Conservation (phyloP, 345 rosid genomes). For the Salix arbutifolia region DNA sequence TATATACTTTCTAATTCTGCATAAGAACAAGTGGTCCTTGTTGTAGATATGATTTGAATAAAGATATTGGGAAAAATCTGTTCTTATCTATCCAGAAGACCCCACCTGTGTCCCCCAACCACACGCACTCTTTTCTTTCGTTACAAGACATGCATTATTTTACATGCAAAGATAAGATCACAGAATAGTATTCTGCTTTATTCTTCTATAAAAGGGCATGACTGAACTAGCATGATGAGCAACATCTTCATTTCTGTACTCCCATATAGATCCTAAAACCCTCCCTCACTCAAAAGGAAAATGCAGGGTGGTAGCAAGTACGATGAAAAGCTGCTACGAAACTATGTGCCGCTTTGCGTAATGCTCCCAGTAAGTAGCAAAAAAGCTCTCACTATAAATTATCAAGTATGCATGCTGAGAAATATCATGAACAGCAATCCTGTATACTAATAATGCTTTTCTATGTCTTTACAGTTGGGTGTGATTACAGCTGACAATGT, state of each 20-base stretch:
- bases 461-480: conserved; percentile 44
- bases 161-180: conserved; percentile 2
- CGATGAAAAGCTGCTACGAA: conserved; percentile 47
- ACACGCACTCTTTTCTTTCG: too few species aligned
- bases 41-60: not conserved
- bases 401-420: not conserved
- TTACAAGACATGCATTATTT: not conserved
- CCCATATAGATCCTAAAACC: not conserved
- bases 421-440: not conserved
- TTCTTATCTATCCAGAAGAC: not conserved
- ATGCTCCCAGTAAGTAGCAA: conserved; percentile 77
- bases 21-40: not conserved
- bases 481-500: conserved; percentile 55
- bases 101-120: not conserved
- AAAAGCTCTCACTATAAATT: not conserved
- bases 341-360: conserved; percentile 71
- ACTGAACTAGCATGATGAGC: not conserved
- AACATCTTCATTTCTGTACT: not conserved
- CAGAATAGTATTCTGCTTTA: not conserved
- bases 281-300: not conserved
- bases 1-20: not conserved
- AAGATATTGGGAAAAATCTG: not conserved
- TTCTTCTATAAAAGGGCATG: conserved; percentile 4
- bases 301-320: conserved; percentile 35
- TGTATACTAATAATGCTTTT: not conserved